Percentiles rank a stretch among this genome's conserved stretches.
phyloP scores from a whole-genome alignment of 2,329 filamentous ascomycete genomes.

The Fusarium sp. region DNA sequence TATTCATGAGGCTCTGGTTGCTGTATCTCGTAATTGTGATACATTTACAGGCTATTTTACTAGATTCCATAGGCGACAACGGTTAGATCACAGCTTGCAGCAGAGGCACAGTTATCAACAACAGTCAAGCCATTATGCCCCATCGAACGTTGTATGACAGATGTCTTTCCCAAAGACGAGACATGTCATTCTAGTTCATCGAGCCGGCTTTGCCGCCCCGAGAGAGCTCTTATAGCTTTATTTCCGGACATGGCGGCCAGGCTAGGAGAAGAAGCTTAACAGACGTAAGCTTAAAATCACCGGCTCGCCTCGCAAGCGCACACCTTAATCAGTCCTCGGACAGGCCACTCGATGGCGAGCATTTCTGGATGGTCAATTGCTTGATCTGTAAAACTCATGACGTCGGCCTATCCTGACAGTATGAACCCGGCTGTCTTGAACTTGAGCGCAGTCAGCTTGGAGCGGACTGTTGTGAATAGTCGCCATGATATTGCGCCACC shows the following conservation, averaged over 20 bases:
- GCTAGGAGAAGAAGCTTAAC: background rate
- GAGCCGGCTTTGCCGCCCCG: background rate
- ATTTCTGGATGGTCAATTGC: background rate
- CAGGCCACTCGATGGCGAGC: background rate
- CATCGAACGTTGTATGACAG: background rate
- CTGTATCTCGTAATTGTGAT: background rate
- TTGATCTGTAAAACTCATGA: slow-evolving; percentile 10
- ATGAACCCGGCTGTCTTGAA: background rate
- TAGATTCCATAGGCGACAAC: background rate
- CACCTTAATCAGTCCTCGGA: background rate
- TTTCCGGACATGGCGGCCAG: background rate
- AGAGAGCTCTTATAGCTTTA: background rate
- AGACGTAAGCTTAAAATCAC: background rate
- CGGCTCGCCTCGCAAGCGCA: background rate
- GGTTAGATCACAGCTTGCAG: background rate
- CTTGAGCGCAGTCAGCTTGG: background rate
- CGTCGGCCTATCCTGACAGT: background rate
- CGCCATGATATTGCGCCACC: background rate
- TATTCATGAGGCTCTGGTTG: background rate
- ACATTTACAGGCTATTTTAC: background rate
- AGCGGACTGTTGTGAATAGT: background rate
- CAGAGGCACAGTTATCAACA: background rate
- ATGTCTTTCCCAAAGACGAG: background rate
- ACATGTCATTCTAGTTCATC: background rate
- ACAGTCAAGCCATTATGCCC: background rate